Conservation (phyloP, 1,284 basidiomycete species). For the Cryptococcus deneoformans region DNA sequence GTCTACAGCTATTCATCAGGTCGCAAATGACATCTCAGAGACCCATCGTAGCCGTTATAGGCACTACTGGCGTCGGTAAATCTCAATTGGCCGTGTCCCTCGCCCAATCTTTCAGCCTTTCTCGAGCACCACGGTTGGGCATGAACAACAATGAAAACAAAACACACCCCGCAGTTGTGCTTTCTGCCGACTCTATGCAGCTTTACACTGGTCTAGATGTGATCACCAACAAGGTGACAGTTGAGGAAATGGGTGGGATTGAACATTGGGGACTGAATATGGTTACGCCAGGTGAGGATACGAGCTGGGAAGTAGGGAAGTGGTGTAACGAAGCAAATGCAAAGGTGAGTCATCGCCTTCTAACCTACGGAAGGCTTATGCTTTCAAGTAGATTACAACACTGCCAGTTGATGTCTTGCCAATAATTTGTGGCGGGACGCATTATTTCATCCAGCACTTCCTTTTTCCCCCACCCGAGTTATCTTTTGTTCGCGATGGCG, state of each 20-base stretch:
- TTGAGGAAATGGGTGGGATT: slow-evolving; percentile 71
- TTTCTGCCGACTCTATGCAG: slow-evolving; percentile 99
- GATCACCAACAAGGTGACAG: slow-evolving; percentile 91
- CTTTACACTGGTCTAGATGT: slow-evolving; percentile 91
- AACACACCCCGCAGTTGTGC: slow-evolving; percentile 51
- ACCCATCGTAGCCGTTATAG: slow-evolving; percentile 68
- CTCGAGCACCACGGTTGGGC: neutral
- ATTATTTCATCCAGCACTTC: slow-evolving; percentile 93
- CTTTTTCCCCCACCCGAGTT: slow-evolving; percentile 69
- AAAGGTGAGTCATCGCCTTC: slow-evolving; percentile 55
- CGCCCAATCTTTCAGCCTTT: slow-evolving; percentile 55
- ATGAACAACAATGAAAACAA: neutral
- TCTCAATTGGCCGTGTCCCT: slow-evolving; percentile 89
- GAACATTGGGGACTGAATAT: slow-evolving; percentile 88
- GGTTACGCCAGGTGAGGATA: slow-evolving; percentile 79
- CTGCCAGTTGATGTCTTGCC: slow-evolving; percentile 59
- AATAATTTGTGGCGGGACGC: slow-evolving; percentile 90
- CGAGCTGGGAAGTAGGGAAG: slow-evolving; percentile 63
- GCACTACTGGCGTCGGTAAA: slow-evolving; percentile 96
- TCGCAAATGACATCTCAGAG: neutral
- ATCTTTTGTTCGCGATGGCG: slow-evolving; percentile 35
- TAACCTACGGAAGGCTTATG: neutral
- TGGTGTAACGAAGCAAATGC: slow-evolving; percentile 75
- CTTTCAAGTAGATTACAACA: slow-evolving; percentile 45
- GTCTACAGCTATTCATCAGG: too few species aligned